Conservation (phyloP, 75 land plant genomes). For the Pinus albicaulis region DNA sequence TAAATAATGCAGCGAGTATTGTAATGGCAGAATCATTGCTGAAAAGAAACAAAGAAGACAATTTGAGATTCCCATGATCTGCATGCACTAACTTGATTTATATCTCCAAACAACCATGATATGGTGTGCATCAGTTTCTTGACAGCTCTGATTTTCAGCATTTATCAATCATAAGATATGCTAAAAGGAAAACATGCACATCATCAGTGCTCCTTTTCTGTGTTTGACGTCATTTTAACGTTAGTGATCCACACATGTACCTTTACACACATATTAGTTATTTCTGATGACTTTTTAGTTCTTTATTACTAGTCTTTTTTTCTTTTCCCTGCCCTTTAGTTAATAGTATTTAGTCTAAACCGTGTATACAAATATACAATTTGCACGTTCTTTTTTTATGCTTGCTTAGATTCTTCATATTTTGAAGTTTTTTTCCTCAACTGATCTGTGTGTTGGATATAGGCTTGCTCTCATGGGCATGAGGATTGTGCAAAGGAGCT, state of each 20-base stretch:
- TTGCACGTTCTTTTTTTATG: not conserved
- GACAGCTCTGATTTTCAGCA: too few species aligned
- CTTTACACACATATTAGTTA: not conserved
- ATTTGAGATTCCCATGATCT: not conserved
- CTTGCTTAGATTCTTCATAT: not conserved
- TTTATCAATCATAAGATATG: too few species aligned
- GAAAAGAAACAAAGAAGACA: not conserved
- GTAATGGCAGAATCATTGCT: not conserved
- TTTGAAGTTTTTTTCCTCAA: not conserved
- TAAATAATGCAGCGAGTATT: too few species aligned
- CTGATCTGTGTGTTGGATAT: not conserved
- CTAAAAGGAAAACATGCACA: too few species aligned
- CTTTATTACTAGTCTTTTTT: not conserved
- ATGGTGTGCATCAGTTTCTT: too few species aligned
- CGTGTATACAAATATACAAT: not conserved
- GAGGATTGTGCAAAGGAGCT: slow-evolving; percentile 23
- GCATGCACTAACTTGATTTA: too few species aligned
- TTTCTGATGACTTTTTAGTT: not conserved
- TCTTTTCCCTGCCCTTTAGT: not conserved
- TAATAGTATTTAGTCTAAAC: not conserved
- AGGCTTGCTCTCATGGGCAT: slow-evolving; percentile 52
- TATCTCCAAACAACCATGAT: too few species aligned
- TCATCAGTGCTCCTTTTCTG: too few species aligned
- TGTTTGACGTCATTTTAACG: too few species aligned
- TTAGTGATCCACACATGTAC: too few species aligned